Evolutionary conservation across 1,284 basidiomycete genomes (phyloP).

Genomic region (Kwoniella shivajii): DNA sequence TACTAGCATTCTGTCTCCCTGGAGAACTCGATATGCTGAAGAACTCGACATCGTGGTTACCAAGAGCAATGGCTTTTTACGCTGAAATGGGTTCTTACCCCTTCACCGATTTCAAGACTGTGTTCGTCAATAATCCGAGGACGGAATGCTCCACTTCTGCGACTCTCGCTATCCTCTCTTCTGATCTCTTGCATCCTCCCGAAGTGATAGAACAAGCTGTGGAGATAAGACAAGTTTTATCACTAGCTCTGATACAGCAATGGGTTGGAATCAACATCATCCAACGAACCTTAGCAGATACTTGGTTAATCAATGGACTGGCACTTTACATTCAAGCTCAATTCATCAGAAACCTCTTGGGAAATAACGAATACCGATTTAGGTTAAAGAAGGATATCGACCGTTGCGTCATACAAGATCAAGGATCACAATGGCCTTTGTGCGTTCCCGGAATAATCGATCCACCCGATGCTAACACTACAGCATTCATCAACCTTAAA

Average conservation of each 20-base stretch:
- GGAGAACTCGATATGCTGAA: conserved; percentile 69
- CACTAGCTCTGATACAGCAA: conserved; percentile 88
- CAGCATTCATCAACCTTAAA: conserved; percentile 93
- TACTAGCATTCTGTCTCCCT: conserved; percentile 91
- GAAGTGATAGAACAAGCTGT: conserved; percentile 92
- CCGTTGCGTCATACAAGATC: conserved; percentile 84
- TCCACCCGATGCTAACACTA: conserved; percentile 72
- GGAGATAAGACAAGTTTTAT: conserved; percentile 82
- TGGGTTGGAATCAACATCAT: conserved; percentile 98
- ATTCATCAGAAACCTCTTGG: conserved; percentile 83
- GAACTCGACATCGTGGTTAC: conserved; percentile 72
- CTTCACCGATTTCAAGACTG: conserved; percentile 90
- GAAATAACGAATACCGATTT: conserved; percentile 97
- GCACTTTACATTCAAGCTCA: conserved; percentile 87
- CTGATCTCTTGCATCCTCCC: conserved; percentile 82
- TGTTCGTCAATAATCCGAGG: conserved; percentile 90
- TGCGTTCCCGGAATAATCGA: conserved; percentile 82
- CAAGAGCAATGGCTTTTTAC: conserved; percentile 89
- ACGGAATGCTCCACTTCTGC: conserved; percentile 78
- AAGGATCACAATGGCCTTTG: conserved; percentile 87
- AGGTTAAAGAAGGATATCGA: conserved; percentile 95
- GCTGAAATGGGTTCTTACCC: conserved; percentile 96
- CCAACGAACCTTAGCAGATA: conserved; percentile 90
- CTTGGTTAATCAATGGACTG: conserved; percentile 93
- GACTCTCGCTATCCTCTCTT: conserved; percentile 77